Percentiles rank a stretch among this genome's conserved stretches.
phyloP scores from a whole-genome alignment of 1,284 basidiomycete species.

The Boletus sp. region DNA sequence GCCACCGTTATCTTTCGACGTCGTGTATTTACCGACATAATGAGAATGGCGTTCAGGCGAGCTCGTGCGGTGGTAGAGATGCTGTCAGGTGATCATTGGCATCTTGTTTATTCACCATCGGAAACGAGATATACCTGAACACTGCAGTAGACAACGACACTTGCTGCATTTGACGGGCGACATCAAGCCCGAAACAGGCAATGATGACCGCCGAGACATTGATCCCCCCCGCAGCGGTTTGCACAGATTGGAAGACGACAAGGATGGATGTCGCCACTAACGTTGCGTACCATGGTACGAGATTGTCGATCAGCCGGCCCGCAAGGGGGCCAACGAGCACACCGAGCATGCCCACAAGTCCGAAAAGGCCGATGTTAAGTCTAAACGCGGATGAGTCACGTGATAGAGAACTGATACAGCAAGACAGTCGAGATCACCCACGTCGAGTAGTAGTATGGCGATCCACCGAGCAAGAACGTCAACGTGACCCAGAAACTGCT shows the following conservation, averaged over 20 bases:
- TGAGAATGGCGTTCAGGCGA: constrained; percentile 61
- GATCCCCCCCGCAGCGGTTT: constrained; percentile 57
- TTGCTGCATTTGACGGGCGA: constrained; percentile 46
- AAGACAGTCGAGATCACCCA: constrained; percentile 32
- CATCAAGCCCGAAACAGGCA: constrained; percentile 44
- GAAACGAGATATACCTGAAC: constrained; percentile 29
- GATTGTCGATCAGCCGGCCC: constrained; percentile 58
- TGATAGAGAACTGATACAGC: neutral
- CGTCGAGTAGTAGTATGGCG: constrained; percentile 67
- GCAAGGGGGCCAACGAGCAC: constrained; percentile 60
- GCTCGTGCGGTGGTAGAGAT: constrained; percentile 56
- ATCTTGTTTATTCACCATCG: neutral
- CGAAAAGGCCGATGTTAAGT: constrained; percentile 69
- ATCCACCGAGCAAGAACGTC: constrained; percentile 66
- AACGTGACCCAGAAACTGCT: constrained; percentile 68
- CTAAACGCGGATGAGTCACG: constrained; percentile 33
- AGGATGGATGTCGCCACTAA: constrained; percentile 46
- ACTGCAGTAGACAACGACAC: constrained; percentile 39
- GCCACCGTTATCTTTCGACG: neutral
- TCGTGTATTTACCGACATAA: constrained; percentile 48
- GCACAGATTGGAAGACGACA: constrained; percentile 48
- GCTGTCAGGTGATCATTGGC: constrained; percentile 30
- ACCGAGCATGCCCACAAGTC: constrained; percentile 67
- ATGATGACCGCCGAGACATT: constrained; percentile 58
- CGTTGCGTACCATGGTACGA: constrained; percentile 67